Evolutionary conservation across 2,329 filamentous ascomycete genomes (phyloP), one percentile per base, ranked within the genome.

Genomic region (Penicillium sp.): DNA sequence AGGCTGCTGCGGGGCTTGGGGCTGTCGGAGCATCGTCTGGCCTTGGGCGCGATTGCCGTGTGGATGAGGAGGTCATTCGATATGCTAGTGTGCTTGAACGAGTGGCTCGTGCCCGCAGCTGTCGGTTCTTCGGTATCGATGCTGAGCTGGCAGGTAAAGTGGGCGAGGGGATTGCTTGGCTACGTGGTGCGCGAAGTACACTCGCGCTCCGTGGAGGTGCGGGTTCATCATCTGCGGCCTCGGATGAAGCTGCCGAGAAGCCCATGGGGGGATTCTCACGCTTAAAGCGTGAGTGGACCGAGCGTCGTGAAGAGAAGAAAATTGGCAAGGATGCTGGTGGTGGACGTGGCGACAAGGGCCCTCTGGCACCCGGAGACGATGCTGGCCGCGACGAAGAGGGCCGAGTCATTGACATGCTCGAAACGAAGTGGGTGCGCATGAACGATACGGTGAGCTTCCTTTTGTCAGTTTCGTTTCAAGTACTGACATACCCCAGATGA

Each of bases 71-170:
- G 8, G 70, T 96, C 20, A 60, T 87, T 1, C 83, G 80, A 42
- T 97, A 97, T 63, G 77, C 89, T 1, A 85, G 88, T 18, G 88
- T 94, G 58, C 71, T 97, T 18, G 79, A 85, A 14, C 80, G 84
- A 45, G 89, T 89, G 0, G 85, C 89, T 38, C 82, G 89, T 46
- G 92, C 89, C 20, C 91, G 90, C 60, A 91, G 92, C 0, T 95
- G 91, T 65, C 82, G 94, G 1, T 96, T 97, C 68, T 86, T 96
- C 50, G 94, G 86, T 0, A 87, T 97, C 44, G 91, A 96, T 68
- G 88, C 92, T 2, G 94, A 99, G 65, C 69, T 91, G 10, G 84
- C 84, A 1, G 90, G 88, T 0, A 86, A 92, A 70, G 88, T 87
- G 0, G 94, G 92, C 1, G 87, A 87, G 46, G 94, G 84, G 0